These are phyloP conservation scores for Paradendryphiella salina DNA, from an alignment of 2,329 filamentous ascomycete species.

Conservation along the genomic window DNA sequence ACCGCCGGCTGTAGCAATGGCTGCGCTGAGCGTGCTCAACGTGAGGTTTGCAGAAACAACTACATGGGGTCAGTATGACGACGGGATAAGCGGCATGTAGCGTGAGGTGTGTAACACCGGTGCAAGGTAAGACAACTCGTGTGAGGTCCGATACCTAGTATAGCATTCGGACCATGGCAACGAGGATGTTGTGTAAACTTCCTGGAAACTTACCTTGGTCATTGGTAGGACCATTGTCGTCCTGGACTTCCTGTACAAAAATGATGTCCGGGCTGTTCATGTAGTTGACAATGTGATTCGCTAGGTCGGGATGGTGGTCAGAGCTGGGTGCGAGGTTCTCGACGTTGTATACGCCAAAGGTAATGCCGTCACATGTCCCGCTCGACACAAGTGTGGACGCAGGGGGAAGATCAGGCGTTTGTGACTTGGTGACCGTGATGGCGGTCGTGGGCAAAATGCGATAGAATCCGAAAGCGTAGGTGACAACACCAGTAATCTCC, in stretches of 20 bases:
- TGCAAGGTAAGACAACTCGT: neutral
- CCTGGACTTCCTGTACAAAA: constrained; percentile 73
- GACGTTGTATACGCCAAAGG: constrained; percentile 69
- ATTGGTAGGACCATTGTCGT: constrained; percentile 64
- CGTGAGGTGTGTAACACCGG: neutral
- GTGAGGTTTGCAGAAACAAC: constrained; percentile 62
- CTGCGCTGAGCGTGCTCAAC: constrained; percentile 58
- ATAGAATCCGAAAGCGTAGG: constrained; percentile 69
- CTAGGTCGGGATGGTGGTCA: constrained; percentile 60
- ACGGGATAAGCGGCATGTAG: neutral
- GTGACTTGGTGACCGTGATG: constrained; percentile 53
- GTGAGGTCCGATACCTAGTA: neutral
- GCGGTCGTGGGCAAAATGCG: constrained; percentile 66
- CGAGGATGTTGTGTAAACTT: constrained; percentile 1
- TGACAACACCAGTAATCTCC: constrained; percentile 70
- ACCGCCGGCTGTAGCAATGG: constrained; percentile 57
- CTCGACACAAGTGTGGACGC: constrained; percentile 59
- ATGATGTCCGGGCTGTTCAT: constrained; percentile 66
- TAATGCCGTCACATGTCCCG: constrained; percentile 63
- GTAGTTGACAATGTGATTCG: constrained; percentile 66
- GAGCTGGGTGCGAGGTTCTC: constrained; percentile 67
- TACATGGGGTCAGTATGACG: constrained; percentile 13
- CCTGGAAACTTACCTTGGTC: constrained; percentile 54
- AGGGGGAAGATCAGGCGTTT: constrained; percentile 53
- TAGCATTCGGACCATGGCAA: neutral